Evolutionary conservation across 129 eudicot genomes (phyloP).

Genomic region (Oenanthe sinensis): DNA sequence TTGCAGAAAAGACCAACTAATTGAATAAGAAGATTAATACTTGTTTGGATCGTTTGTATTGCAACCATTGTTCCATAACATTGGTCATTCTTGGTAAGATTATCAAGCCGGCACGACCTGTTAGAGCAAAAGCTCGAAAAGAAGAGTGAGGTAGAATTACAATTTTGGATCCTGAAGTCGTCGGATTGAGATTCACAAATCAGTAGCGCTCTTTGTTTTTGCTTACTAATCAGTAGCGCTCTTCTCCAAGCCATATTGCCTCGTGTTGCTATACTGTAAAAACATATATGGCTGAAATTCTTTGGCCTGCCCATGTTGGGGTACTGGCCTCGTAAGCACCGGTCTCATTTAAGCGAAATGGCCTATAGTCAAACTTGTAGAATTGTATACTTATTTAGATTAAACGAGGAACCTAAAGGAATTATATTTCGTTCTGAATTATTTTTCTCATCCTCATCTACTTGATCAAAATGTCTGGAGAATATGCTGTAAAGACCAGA

Average conservation of each 20-base stretch:
- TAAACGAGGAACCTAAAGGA: background rate
- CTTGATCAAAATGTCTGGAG: background rate
- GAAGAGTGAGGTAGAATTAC: conserved; percentile 41
- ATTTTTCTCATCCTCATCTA: background rate
- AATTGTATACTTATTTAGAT: conserved; percentile 14
- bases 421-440: background rate
- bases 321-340: background rate
- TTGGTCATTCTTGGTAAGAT: conserved; percentile 53
- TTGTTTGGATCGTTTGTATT: conserved; percentile 14
- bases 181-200: conserved; percentile 12
- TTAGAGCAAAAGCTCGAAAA: conserved; percentile 64
- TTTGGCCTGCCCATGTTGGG: background rate
- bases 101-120: conserved; percentile 63
- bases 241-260: conserved; percentile 11
- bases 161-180: background rate
- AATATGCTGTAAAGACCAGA: background rate
- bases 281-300: background rate
- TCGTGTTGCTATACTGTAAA: conserved; percentile 11
- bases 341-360: background rate
- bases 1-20: background rate
- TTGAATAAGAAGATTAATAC: background rate
- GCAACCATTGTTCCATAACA: conserved; percentile 63
- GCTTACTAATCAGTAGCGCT: background rate
- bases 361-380: conserved; percentile 20
- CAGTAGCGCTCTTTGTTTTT: too few relatives aligned